phyloP scores from a whole-genome alignment of 345 rosid species.

The Salix brachista region DNA sequence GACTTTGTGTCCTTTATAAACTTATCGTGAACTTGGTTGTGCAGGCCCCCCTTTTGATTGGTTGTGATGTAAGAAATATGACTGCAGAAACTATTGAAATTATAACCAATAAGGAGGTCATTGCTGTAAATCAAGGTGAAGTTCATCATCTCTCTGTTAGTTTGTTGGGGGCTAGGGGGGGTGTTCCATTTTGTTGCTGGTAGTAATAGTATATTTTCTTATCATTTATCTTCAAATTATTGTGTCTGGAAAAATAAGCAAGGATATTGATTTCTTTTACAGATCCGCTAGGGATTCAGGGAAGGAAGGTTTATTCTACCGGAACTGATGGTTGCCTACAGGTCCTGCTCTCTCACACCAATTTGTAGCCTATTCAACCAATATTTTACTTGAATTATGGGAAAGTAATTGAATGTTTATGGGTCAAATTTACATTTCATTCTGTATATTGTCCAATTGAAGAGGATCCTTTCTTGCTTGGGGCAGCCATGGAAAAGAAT shows the following conservation, averaged over 20 bases:
- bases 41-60: conserved; percentile 95
- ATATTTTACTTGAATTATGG: neutral
- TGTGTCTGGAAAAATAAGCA: conserved; percentile 2
- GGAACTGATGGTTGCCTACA: conserved; percentile 67
- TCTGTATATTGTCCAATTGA: neutral
- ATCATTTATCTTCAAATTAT: neutral
- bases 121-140: conserved; percentile 90
- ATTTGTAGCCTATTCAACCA: conserved; percentile 1
- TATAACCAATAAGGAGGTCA: conserved; percentile 77
- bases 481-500: neutral
- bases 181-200: no score
- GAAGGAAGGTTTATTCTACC: conserved; percentile 61
- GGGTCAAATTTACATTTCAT: neutral
- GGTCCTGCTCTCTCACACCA: conserved; percentile 33
- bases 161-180: no score
- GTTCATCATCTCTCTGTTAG: conserved; percentile 1
- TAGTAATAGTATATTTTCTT: neutral
- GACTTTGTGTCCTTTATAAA: neutral
- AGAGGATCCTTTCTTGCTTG: neutral
- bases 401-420: neutral
- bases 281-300: conserved; percentile 97
- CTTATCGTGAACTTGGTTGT: conserved; percentile 6
- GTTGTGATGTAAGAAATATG: conserved; percentile 89
- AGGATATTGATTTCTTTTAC: conserved; percentile 30
- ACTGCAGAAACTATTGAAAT: conserved; percentile 73